These are phyloP conservation scores for Neurospora sp. DNA, from an alignment of 495 filamentous ascomycete genomes.

Conservation along the genomic window DNA sequence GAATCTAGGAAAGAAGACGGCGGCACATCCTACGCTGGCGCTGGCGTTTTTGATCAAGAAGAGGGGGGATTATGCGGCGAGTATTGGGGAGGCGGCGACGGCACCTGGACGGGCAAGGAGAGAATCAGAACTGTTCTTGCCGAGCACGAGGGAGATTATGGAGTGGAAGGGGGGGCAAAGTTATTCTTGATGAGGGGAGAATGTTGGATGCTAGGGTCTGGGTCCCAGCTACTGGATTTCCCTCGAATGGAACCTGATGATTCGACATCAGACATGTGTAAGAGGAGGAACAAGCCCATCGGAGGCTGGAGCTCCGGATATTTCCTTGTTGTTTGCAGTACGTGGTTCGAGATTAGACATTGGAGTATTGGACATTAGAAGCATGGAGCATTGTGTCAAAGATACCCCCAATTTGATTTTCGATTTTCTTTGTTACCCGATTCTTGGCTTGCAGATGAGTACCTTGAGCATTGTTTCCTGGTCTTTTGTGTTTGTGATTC, in stretches of 20 bases:
- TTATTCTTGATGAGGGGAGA: not conserved
- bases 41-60: constrained; percentile 21
- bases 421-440: not conserved
- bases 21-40: constrained; percentile 18
- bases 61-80: constrained; percentile 15
- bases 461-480: not conserved
- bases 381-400: not conserved
- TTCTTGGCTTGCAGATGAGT: not conserved
- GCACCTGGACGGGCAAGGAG: not conserved
- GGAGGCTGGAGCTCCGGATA: not conserved
- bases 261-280: not conserved
- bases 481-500: not conserved
- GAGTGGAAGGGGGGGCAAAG: constrained; percentile 17
- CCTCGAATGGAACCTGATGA: not conserved
- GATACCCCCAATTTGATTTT: not conserved
- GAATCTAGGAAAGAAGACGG: constrained; percentile 2
- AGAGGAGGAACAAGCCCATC: not conserved
- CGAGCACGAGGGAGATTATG: constrained; percentile 23
- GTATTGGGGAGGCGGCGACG: not conserved
- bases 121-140: constrained; percentile 14
- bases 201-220: too few relatives aligned
- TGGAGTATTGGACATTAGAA: not conserved
- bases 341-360: not conserved
- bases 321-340: not conserved
- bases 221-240: too few relatives aligned